These are phyloP conservation scores for Sergeia podlipaevii DNA, from an alignment of 208 protist genomes.

Conservation along the genomic window DNA sequence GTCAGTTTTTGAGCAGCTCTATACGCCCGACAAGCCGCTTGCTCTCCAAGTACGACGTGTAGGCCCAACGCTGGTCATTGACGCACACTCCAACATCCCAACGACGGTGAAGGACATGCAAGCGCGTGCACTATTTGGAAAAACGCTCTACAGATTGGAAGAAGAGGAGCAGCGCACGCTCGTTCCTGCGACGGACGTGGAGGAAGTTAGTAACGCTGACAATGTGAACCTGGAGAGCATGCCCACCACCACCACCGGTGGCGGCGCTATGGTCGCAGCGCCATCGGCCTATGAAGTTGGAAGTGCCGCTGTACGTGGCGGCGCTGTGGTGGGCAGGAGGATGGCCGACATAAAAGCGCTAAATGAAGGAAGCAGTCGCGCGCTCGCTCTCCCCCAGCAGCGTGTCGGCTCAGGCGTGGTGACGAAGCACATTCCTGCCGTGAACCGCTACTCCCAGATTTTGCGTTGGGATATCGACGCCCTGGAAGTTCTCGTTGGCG, in stretches of 20 bases:
- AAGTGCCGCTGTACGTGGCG: background rate
- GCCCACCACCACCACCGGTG: background rate
- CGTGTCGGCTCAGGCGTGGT: constrained; percentile 24
- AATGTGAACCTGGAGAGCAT: background rate
- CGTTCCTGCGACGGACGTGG: background rate
- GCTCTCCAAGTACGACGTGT: constrained; percentile 55
- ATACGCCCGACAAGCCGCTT: constrained; percentile 41
- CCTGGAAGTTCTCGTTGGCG: constrained; percentile 73
- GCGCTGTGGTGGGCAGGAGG: background rate
- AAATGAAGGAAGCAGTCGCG: background rate
- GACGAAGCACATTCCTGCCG: constrained; percentile 1
- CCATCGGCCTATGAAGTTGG: too few species aligned
- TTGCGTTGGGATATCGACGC: constrained; percentile 69
- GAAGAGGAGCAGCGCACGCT: constrained; percentile 6
- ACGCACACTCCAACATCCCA: constrained; percentile 31
- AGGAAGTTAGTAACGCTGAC: constrained; percentile 1
- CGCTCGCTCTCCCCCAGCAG: constrained; percentile 21
- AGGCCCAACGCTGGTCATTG: constrained; percentile 65
- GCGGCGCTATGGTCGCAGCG: background rate
- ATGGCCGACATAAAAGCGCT: background rate
- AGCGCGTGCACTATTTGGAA: constrained; percentile 58
- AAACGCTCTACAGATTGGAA: constrained; percentile 74
- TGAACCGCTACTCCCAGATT: constrained; percentile 62
- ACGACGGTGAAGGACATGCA: constrained; percentile 51
- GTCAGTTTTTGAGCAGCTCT: constrained; percentile 61